Evolutionary conservation across 805 yeast genomes (phyloP), one percentile per base, ranked within the genome.

Genomic region (Ogataea ramenticola): DNA sequence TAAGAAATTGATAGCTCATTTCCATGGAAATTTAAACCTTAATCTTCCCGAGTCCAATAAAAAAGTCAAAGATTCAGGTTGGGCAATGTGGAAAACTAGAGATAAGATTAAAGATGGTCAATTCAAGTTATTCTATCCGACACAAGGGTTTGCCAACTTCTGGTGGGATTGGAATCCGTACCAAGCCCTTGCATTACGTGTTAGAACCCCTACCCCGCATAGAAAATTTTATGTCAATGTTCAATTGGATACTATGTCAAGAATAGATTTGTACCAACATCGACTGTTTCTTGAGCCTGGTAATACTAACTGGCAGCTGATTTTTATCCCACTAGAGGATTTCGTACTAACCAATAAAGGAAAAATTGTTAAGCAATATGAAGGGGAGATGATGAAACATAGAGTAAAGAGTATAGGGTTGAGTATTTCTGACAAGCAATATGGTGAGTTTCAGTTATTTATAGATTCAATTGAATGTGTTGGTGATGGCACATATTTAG

Each of bases 341-440:
- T 86, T 87, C 62, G 89, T 87, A 42, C 71, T 86, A 62, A 87
- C 95, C 20, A 86, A 85, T 59, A 79, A 85, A 71, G 96, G 96
- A n/a, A 49, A 46, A 39, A 52, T 65, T 15, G 70, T 73, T 36
- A 72, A 75, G 36, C 83, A 79, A 60, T 71, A 70, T 43, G 80
- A 78, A 52, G 67, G 68, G 42, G 70, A 68, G 29, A 66, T 86
- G 59, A 83, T 86, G 58, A 77, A 75, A 53, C 68, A 75, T 19
- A 76, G 77, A 49, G 77, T 86, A 42, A 79, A 80, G 53, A 81
- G 90, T 4, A 67, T 86, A 17, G 96, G 96, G 2, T 64, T 86
- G 30, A 93, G 95, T 9, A 72, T 86, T 36, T 71, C 84, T 40
- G 96, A 87, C 59, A 75, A 81, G 44, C 82, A 79, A 58, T 81